Percentiles rank a stretch among this genome's conserved stretches.
Conservation (phyloP, 202 grass and related monocot genomes). For the Setaria viridis region DNA sequence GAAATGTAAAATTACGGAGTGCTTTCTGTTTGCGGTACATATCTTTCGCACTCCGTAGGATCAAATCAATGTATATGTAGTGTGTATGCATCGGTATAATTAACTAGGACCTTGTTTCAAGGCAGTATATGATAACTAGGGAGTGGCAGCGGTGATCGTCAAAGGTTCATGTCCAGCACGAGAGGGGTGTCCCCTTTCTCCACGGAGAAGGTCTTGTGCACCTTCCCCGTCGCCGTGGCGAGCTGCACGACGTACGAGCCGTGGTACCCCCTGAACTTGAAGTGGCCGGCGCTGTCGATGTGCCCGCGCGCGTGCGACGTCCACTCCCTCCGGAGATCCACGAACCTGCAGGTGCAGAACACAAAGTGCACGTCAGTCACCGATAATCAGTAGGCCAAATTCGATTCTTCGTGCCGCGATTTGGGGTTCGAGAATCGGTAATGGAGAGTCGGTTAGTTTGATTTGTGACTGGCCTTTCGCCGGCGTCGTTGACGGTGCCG, state of each 20-base stretch:
- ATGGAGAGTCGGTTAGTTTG: no score
- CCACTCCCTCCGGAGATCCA: slow-evolving; percentile 57
- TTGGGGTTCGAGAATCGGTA: neutral
- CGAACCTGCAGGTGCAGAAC: slow-evolving; percentile 38
- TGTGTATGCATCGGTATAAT: slow-evolving; percentile 4
- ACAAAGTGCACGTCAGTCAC: neutral
- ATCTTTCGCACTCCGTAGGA: neutral
- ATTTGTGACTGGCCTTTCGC: slow-evolving; percentile 31
- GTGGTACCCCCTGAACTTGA: slow-evolving; percentile 64
- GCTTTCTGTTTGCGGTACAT: slow-evolving; percentile 13
- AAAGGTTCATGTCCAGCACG: slow-evolving; percentile 59
- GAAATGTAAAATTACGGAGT: slow-evolving; percentile 4
- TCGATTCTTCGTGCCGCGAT: neutral
- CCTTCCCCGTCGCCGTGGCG: slow-evolving; percentile 51
- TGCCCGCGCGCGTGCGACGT: slow-evolving; percentile 59
- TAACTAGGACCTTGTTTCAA: neutral
- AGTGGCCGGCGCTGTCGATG: slow-evolving; percentile 46
- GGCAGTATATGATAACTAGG: neutral
- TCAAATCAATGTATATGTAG: neutral
- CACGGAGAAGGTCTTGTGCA: slow-evolving; percentile 62
- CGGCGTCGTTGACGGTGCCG: slow-evolving; percentile 74
- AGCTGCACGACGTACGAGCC: slow-evolving; percentile 66
- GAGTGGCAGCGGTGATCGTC: neutral
- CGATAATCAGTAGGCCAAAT: neutral
- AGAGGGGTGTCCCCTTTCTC: slow-evolving; percentile 72